A percentile compares a stretch with the other conserved stretches of the same genome.
These are phyloP conservation scores for Pseudogymnoascus sp. DNA, from an alignment of 2,329 filamentous ascomycete genomes.

Conservation along the genomic window DNA sequence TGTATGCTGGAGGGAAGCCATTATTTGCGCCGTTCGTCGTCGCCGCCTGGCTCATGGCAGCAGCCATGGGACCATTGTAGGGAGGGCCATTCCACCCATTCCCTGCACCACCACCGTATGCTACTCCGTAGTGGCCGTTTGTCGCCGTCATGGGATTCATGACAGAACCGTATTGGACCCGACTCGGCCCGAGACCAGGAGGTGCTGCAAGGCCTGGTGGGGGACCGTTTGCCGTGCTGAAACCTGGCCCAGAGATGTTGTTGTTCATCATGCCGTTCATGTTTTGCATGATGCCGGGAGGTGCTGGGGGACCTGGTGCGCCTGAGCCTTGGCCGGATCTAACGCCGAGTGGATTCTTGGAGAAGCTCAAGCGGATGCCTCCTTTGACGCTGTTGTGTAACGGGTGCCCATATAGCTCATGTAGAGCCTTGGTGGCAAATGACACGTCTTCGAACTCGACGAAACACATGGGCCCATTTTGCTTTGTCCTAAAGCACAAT, in stretches of 20 bases:
- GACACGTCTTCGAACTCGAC: conserved; percentile 95
- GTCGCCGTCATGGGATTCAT: conserved; percentile 21
- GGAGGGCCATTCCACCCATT: conserved; percentile 25
- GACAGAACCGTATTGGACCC: conserved; percentile 22
- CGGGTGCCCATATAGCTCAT: conserved; percentile 79
- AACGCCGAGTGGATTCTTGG: conserved; percentile 92
- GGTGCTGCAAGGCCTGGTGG: conserved; percentile 75
- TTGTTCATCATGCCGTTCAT: conserved; percentile 50
- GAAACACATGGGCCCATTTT: conserved; percentile 97
- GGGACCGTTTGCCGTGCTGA: conserved; percentile 49
- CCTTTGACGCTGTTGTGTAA: conserved; percentile 91
- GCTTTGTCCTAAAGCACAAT: conserved; percentile 88
- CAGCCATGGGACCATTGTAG: conserved; percentile 25
- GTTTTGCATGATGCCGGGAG: conserved; percentile 41
- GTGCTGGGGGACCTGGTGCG: conserved; percentile 33
- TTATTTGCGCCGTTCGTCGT: conserved; percentile 25
- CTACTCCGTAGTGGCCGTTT: conserved; percentile 18
- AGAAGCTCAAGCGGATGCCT: conserved; percentile 91
- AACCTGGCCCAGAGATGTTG: conserved; percentile 25
- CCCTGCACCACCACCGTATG: conserved; percentile 6
- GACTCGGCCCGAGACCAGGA: conserved; percentile 51
- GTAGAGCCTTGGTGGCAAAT: conserved; percentile 82
- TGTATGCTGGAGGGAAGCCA: conserved; percentile 29
- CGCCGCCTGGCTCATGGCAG: conserved; percentile 17
- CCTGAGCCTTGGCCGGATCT: conserved; percentile 59